Evolutionary conservation across 768 basidiomycete genomes (phyloP).

Genomic region (Cyathus striatus): DNA sequence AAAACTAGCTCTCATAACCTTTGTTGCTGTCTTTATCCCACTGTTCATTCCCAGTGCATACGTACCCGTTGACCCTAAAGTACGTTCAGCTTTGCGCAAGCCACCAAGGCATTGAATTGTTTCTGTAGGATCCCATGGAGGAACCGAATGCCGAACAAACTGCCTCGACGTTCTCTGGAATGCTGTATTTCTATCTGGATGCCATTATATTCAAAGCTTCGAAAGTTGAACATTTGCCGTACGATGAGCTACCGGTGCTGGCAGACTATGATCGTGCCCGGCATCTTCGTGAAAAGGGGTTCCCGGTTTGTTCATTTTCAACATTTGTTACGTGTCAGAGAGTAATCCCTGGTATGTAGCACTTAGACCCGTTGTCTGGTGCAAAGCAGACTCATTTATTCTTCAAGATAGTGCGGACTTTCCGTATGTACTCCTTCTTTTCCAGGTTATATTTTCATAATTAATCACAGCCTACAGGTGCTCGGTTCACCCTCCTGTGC

Average conservation of each 20-base stretch:
- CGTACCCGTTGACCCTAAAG: conserved; percentile 46
- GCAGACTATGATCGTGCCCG: conserved; percentile 46
- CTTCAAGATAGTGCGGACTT: conserved; percentile 36
- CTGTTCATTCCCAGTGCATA: conserved; percentile 49
- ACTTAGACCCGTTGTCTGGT: conserved; percentile 32
- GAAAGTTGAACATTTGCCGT: conserved; percentile 35
- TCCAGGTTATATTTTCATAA: too few species aligned
- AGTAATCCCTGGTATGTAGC: conserved; percentile 12
- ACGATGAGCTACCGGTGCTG: conserved; percentile 55
- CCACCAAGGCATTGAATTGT: too few species aligned
- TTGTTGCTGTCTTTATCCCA: conserved; percentile 44
- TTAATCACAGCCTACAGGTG: too few species aligned
- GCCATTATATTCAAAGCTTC: conserved; percentile 38
- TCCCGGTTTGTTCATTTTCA: conserved; percentile 15
- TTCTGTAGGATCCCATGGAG: conserved; percentile 28
- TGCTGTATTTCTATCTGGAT: conserved; percentile 50
- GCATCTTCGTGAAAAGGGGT: conserved; percentile 13
- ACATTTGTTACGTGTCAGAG: not conserved
- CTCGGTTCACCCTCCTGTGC: conserved; percentile 25
- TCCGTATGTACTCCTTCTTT: too few species aligned
- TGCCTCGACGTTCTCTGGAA: conserved; percentile 34
- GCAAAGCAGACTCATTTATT: conserved; percentile 39
- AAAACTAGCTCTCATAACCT: conserved; percentile 35
- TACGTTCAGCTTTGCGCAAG: too few species aligned
- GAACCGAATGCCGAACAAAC: conserved; percentile 42